These are phyloP conservation scores for Nakaseomyces uthaithaninus DNA, from an alignment of 1,139 yeast species.

Conservation along the genomic window DNA sequence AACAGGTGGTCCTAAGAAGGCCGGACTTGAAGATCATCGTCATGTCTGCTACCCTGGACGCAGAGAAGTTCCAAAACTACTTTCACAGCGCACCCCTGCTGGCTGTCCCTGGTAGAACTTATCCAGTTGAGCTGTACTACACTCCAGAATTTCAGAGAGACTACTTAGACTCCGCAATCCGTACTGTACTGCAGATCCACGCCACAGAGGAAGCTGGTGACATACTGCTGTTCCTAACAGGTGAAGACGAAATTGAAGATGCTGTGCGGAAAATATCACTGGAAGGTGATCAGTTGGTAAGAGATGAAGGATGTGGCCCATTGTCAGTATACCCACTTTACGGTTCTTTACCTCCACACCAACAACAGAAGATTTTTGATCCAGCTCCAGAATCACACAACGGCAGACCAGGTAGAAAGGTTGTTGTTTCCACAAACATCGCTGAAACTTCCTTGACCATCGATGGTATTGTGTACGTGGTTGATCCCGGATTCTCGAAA, in stretches of 20 bases:
- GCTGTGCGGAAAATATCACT: conserved; percentile 82
- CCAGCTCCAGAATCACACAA: conserved; percentile 61
- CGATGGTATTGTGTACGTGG: conserved; percentile 95
- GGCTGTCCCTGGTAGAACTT: conserved; percentile 97
- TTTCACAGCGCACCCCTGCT: conserved; percentile 86
- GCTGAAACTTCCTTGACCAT: conserved; percentile 97
- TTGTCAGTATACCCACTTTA: conserved; percentile 82
- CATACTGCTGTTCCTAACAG: conserved; percentile 78
- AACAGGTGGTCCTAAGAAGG: conserved; percentile 70
- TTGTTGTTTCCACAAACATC: conserved; percentile 88
- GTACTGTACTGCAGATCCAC: conserved; percentile 92
- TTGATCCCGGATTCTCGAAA: conserved; percentile 95
- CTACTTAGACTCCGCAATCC: conserved; percentile 85
- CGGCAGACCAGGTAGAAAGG: conserved; percentile 88
- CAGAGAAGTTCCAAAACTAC: conserved; percentile 86
- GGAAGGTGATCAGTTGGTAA: conserved; percentile 78
- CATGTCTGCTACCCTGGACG: conserved; percentile 97
- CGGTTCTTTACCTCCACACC: conserved; percentile 93
- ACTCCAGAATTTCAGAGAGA: conserved; percentile 96
- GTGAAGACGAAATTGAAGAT: conserved; percentile 98
- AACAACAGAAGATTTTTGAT: conserved; percentile 87
- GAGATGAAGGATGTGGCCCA: conserved; percentile 90
- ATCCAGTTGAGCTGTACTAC: conserved; percentile 92
- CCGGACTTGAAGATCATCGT: conserved; percentile 85
- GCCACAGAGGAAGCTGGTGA: conserved; percentile 96